Evolutionary conservation across 352 stramenopile genomes (phyloP).

Genomic region (Globisporangium uncinulatum): DNA sequence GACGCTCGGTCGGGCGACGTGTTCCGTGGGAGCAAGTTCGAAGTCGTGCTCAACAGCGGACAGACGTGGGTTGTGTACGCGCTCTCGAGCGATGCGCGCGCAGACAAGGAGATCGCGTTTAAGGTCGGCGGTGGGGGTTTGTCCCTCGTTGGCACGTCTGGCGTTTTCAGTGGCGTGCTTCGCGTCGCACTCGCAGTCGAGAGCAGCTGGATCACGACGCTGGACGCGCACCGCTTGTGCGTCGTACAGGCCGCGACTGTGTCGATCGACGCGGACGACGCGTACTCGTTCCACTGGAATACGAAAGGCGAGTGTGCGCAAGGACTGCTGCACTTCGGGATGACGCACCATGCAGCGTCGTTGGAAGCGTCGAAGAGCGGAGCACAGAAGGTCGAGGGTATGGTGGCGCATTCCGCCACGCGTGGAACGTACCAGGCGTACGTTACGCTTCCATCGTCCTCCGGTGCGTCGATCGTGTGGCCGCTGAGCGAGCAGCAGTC

Average conservation of each 20-base stretch:
- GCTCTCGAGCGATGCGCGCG: constrained; percentile 20
- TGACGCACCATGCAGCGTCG: constrained; percentile 54
- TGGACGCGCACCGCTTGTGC: constrained; percentile 30
- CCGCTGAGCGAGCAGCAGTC: constrained; percentile 34
- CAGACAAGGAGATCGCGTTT: constrained; percentile 31
- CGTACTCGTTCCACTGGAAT: constrained; percentile 56
- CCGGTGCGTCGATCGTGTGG: constrained; percentile 36
- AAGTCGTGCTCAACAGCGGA: constrained; percentile 42
- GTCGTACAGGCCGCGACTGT: constrained; percentile 35
- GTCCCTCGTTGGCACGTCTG: constrained; percentile 18
- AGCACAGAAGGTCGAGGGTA: constrained; percentile 16
- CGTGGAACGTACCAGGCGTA: constrained; percentile 22
- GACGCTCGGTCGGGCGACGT: constrained; percentile 1
- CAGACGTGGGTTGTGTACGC: constrained; percentile 60
- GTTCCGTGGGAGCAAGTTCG: constrained; percentile 32
- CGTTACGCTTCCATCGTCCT: constrained; percentile 50
- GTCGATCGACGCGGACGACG: constrained; percentile 28
- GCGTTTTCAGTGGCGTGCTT: constrained; percentile 38
- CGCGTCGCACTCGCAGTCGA: constrained; percentile 37
- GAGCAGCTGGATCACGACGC: constrained; percentile 31
- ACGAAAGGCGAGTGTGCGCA: constrained; percentile 41
- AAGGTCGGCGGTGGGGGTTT: constrained; percentile 24
- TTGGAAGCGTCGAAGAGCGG: constrained; percentile 36
- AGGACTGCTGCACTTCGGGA: constrained; percentile 57
- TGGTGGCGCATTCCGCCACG: constrained; percentile 41